A percentile compares a stretch with the other conserved stretches of the same genome.
phyloP scores from a whole-genome alignment of 768 basidiomycete genomes.

The Mycena galericulata region DNA sequence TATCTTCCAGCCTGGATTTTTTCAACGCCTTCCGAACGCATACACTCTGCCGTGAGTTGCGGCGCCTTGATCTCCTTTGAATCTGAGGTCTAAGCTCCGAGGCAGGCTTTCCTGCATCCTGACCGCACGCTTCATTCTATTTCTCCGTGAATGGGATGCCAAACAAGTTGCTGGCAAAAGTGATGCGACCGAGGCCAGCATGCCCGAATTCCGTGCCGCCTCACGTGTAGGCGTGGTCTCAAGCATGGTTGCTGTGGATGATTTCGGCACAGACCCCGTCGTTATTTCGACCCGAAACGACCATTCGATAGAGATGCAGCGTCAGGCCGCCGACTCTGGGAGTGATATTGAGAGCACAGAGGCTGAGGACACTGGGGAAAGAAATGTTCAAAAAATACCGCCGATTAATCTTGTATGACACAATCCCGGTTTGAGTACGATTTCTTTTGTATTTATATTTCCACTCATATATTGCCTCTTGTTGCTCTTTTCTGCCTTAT shows the following conservation, averaged over 20 bases:
- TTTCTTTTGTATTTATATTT: too few relatives aligned
- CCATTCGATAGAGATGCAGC: too few relatives aligned
- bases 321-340: too few relatives aligned
- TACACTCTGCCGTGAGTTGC: slow-evolving; percentile 24
- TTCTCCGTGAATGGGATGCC: slow-evolving; percentile 17
- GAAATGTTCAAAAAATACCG: too few relatives aligned
- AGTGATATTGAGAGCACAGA: too few relatives aligned
- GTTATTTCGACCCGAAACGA: too few relatives aligned
- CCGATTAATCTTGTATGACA: too few relatives aligned
- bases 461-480: too few relatives aligned
- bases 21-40: slow-evolving; percentile 29
- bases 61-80: background rate
- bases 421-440: too few relatives aligned
- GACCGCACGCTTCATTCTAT: slow-evolving; percentile 25
- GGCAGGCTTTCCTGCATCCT: slow-evolving; percentile 24
- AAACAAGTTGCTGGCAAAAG: background rate
- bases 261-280: slow-evolving; percentile 24
- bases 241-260: slow-evolving; percentile 1
- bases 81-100: background rate
- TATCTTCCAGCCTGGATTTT: slow-evolving; percentile 16
- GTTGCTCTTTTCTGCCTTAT: too few relatives aligned
- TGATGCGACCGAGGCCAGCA: background rate
- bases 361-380: too few relatives aligned
- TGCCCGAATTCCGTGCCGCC: background rate
- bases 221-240: background rate